phyloP scores from a whole-genome alignment of 108 stramenopile genomes.

The Skeletonema grethae region DNA sequence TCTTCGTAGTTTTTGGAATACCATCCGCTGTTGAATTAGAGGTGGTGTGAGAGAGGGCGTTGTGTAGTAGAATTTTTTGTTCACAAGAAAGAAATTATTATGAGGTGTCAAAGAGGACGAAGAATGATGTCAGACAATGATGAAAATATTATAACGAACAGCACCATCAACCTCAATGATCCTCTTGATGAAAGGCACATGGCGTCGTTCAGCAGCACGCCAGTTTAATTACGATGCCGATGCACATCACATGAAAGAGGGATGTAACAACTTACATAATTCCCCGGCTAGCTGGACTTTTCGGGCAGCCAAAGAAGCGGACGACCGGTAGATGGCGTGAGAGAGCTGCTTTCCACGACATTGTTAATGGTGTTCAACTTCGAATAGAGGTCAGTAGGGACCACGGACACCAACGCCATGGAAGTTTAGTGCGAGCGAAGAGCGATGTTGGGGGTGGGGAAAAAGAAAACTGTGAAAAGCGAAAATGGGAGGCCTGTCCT shows the following conservation, averaged over 20 bases:
- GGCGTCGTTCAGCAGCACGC: neutral
- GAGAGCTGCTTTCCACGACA: conserved; percentile 89
- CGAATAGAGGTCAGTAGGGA: neutral
- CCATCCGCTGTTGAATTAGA: conserved; percentile 50
- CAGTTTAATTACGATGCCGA: neutral
- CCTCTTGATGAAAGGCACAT: neutral
- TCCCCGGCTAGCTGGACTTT: conserved; percentile 82
- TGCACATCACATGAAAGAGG: conserved; percentile 7
- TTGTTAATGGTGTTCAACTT: conserved; percentile 12
- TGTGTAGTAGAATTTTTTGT: neutral
- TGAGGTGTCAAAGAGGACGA: neutral
- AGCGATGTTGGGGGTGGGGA: too few relatives aligned
- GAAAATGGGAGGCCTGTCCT: too few relatives aligned
- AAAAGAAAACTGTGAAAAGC: neutral
- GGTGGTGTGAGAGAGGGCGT: neutral
- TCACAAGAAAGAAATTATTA: neutral
- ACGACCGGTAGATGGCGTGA: conserved; percentile 78
- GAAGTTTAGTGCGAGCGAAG: neutral
- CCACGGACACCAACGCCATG: neutral
- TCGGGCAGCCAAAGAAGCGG: conserved; percentile 85
- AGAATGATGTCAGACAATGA: conserved; percentile 5
- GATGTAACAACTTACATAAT: conserved; percentile 88
- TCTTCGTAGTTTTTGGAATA: conserved; percentile 79
- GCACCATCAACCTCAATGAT: neutral
- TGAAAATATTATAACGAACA: neutral